phyloP scores from a whole-genome alignment of 2,329 filamentous ascomycete genomes.

The Verticillium isaacii region DNA sequence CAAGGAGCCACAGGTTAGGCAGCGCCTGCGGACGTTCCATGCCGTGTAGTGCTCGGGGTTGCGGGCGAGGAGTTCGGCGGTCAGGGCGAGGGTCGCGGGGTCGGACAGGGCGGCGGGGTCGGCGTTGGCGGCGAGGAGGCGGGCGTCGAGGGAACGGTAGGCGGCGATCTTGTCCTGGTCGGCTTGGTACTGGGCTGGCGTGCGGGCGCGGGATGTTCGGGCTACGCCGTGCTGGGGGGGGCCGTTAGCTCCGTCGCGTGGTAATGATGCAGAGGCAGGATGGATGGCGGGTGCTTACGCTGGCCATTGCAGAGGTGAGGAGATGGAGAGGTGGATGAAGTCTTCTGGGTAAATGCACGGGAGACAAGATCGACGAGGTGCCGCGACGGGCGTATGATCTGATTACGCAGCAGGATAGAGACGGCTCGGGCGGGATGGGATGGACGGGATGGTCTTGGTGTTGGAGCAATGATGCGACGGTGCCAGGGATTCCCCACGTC shows the following conservation, averaged over 20 bases:
- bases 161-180: constrained; percentile 71
- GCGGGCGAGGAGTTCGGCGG: constrained; percentile 66
- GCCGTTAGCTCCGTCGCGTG: constrained; percentile 3
- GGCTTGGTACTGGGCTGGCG: constrained; percentile 65
- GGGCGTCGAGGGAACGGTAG: constrained; percentile 65
- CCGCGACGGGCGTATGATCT: background rate
- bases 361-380: background rate
- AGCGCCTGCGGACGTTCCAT: constrained; percentile 82
- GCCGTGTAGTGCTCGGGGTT: constrained; percentile 89
- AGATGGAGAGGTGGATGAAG: background rate
- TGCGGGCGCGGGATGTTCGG: constrained; percentile 56
- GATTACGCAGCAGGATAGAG: background rate
- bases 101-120: constrained; percentile 23
- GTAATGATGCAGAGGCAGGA: background rate
- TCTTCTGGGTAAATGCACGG: background rate
- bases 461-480: background rate
- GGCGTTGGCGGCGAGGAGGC: constrained; percentile 4
- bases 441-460: background rate
- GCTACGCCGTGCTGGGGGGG: constrained; percentile 72
- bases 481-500: constrained; percentile 2
- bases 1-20: constrained; percentile 55
- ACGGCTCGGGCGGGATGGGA: background rate
- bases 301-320: constrained; percentile 4
- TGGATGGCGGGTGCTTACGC: background rate
- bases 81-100: constrained; percentile 58